Conservation (phyloP, 1,284 basidiomycete species). For the Cryptococcus jaspeensis region DNA sequence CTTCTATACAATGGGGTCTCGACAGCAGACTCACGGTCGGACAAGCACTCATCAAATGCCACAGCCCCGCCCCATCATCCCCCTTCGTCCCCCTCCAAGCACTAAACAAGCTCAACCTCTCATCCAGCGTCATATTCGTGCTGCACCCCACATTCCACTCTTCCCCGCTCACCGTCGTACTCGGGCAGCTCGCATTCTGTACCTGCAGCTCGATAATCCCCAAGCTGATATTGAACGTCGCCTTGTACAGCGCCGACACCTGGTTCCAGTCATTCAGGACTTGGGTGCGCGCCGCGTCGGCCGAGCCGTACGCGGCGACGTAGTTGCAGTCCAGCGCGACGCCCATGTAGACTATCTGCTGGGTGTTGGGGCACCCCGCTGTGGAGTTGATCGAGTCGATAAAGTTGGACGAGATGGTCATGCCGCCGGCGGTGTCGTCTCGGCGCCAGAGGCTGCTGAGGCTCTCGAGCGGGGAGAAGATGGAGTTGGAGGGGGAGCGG, state of each 20-base stretch:
- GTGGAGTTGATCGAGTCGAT: constrained; percentile 64
- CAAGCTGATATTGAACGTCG: constrained; percentile 80
- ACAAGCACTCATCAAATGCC: constrained; percentile 88
- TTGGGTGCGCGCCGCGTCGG: constrained; percentile 66
- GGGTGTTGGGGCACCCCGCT: constrained; percentile 69
- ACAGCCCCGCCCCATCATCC: constrained; percentile 71
- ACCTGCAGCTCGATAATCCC: constrained; percentile 68
- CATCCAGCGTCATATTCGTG: constrained; percentile 59
- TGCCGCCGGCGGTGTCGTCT: constrained; percentile 35
- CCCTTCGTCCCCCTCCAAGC: constrained; percentile 72
- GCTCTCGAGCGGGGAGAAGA: constrained; percentile 5
- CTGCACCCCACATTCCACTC: constrained; percentile 56
- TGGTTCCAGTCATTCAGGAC: constrained; percentile 69
- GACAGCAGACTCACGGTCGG: constrained; percentile 62
- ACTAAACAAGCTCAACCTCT: constrained; percentile 75
- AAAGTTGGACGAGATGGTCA: constrained; percentile 58
- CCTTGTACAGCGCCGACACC: constrained; percentile 73
- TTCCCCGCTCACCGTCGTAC: constrained; percentile 43
- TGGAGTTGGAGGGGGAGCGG: constrained; percentile 2
- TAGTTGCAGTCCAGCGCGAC: constrained; percentile 88
- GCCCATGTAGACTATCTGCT: constrained; percentile 71
- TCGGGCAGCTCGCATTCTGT: constrained; percentile 54
- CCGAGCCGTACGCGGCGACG: constrained; percentile 61
- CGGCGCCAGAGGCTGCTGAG: constrained; percentile 11
- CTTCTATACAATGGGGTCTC: background rate